Conservation (phyloP, 2,329 filamentous ascomycete genomes). For the Aspergillus glaucus region DNA sequence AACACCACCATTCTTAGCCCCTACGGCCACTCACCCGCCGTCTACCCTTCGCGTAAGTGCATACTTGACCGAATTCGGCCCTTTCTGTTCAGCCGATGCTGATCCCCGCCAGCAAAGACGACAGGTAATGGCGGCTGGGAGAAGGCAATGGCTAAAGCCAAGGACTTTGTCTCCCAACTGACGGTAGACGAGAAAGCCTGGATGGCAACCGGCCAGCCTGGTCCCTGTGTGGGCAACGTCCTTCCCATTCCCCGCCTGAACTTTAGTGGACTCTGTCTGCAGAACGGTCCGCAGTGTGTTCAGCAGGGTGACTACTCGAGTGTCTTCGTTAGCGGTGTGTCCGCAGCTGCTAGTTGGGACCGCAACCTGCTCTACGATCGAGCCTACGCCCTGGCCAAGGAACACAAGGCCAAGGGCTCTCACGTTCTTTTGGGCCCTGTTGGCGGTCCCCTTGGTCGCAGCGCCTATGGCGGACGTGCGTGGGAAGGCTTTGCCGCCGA, state of each 20-base stretch:
- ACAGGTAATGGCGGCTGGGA: conserved; percentile 18
- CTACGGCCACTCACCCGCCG: conserved; percentile 12
- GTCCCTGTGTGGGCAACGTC: conserved; percentile 28
- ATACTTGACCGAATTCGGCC: not conserved
- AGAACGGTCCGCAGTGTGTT: conserved; percentile 46
- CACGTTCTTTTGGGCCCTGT: conserved; percentile 40
- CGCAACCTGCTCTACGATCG: conserved; percentile 48
- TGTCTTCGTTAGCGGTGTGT: conserved; percentile 68
- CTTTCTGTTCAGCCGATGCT: not conserved
- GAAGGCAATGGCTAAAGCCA: conserved; percentile 9
- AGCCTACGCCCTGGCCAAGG: conserved; percentile 49
- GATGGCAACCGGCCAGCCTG: conserved; percentile 22
- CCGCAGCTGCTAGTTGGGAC: conserved; percentile 59
- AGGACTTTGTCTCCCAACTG: conserved; percentile 12
- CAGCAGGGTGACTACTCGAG: conserved; percentile 63
- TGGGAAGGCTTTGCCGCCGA: conserved; percentile 43
- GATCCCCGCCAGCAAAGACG: conserved; percentile 7
- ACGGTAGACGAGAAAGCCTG: conserved; percentile 21
- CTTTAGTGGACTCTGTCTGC: conserved; percentile 25
- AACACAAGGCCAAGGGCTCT: conserved; percentile 33
- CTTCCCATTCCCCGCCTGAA: conserved; percentile 22
- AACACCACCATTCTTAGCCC: conserved; percentile 14
- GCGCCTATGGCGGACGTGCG: conserved; percentile 14
- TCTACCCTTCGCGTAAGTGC: conserved; percentile 15
- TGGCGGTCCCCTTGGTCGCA: conserved; percentile 38